Evolutionary conservation across 1,139 yeast genomes (phyloP).

Genomic region (Komagataea norvegica): DNA sequence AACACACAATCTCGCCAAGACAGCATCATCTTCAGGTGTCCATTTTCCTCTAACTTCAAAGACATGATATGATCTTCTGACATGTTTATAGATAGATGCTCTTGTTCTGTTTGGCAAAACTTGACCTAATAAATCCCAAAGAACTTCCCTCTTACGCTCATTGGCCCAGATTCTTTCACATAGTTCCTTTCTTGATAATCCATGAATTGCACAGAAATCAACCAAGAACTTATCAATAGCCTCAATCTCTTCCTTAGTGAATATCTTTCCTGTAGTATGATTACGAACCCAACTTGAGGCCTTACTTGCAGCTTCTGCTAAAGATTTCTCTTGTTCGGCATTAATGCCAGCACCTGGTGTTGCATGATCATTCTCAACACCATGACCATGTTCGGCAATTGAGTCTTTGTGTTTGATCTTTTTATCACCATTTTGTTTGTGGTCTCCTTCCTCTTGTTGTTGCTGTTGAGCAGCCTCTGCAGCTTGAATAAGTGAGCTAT

Average conservation of each 20-base stretch:
- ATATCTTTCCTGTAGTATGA: constrained; percentile 38
- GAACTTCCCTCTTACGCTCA: constrained; percentile 77
- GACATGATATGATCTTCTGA: constrained; percentile 81
- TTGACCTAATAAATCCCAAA: constrained; percentile 78
- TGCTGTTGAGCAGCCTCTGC: constrained; percentile 16
- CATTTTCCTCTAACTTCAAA: constrained; percentile 86
- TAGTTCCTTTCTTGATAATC: constrained; percentile 59
- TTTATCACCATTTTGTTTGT: constrained; percentile 19
- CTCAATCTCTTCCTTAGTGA: constrained; percentile 58
- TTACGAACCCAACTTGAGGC: constrained; percentile 27
- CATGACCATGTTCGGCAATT: too few relatives aligned
- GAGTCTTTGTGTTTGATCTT: constrained; percentile 7
- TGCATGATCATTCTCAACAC: constrained; percentile 1
- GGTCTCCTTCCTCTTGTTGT: constrained; percentile 16
- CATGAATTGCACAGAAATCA: constrained; percentile 60
- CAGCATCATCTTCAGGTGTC: constrained; percentile 75
- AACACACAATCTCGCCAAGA: constrained; percentile 55
- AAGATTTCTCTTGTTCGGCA: constrained; percentile 26
- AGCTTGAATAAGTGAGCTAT: constrained; percentile 21
- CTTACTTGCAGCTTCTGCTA: constrained; percentile 30
- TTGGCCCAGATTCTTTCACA: constrained; percentile 86
- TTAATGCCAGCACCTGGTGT: constrained; percentile 6
- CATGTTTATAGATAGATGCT: constrained; percentile 88
- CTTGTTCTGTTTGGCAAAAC: constrained; percentile 81
- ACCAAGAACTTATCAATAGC: constrained; percentile 69